Conservation (phyloP, 208 protist species). For the Leishmania gerbilli region DNA sequence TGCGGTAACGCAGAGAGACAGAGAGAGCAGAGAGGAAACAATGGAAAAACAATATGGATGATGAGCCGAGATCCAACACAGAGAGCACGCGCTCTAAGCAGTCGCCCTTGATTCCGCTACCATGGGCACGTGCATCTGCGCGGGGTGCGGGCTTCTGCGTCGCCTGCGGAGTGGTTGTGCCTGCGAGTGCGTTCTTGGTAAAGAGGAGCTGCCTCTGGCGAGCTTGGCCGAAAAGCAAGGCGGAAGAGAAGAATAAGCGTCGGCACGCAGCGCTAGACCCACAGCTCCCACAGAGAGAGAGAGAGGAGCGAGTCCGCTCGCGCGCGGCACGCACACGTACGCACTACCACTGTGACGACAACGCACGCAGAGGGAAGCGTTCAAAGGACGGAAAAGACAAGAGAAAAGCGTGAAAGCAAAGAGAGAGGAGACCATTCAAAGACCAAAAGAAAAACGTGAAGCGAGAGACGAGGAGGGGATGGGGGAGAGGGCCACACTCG, state of each 20-base stretch:
- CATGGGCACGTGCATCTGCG: background rate
- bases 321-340: background rate
- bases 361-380: background rate
- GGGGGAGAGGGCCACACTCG: background rate
- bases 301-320: background rate
- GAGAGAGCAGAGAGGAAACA: background rate
- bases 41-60: background rate
- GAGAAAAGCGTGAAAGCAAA: background rate
- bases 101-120: background rate
- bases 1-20: background rate
- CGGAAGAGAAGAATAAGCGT: background rate
- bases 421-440: background rate
- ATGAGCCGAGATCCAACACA: background rate
- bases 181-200: background rate
- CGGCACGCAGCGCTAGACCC: background rate
- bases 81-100: background rate
- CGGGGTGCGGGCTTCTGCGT: background rate
- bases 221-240: background rate
- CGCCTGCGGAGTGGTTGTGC: background rate
- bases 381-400: background rate
- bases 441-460: background rate
- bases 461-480: background rate
- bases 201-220: background rate
- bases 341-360: background rate
- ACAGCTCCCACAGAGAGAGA: background rate